Conservation (phyloP, 352 stramenopile species). For the Peronospora farinosa region DNA sequence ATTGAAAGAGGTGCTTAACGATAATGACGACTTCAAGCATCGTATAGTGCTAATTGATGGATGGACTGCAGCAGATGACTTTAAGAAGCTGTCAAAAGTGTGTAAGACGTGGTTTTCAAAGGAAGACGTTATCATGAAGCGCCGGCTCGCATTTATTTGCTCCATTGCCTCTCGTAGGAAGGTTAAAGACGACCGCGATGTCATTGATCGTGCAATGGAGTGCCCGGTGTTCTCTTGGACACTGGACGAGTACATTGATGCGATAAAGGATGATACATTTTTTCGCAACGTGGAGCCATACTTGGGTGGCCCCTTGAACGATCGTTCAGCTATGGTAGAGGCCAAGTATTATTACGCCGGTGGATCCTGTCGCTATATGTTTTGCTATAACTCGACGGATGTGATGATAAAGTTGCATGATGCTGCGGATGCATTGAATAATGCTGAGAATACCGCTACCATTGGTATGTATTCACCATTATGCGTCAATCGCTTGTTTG, state of each 20-base stretch:
- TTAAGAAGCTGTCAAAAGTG: not conserved
- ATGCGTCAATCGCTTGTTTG: no score
- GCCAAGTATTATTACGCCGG: no score
- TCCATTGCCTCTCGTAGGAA: not conserved
- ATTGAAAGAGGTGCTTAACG: no score
- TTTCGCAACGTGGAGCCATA: no score
- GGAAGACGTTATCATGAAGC: not conserved
- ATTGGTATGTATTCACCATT: no score
- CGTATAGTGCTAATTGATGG: slow-evolving; percentile 14
- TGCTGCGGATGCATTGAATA: no score
- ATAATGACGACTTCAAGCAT: not conserved
- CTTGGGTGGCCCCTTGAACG: no score
- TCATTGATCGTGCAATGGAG: not conserved
- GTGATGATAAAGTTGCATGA: no score
- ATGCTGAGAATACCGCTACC: no score
- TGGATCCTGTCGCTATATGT: no score
- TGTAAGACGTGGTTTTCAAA: slow-evolving; percentile 3
- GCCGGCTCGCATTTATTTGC: not conserved
- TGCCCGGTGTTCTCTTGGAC: slow-evolving; percentile 12
- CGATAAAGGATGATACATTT: slow-evolving; percentile 3
- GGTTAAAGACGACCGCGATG: not conserved
- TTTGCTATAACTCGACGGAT: no score
- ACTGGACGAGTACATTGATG: slow-evolving; percentile 8
- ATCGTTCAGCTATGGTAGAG: no score
- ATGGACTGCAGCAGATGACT: not conserved